phyloP scores from a whole-genome alignment of 2,329 filamentous ascomycete species.

The Paramyrothecium sp. region DNA sequence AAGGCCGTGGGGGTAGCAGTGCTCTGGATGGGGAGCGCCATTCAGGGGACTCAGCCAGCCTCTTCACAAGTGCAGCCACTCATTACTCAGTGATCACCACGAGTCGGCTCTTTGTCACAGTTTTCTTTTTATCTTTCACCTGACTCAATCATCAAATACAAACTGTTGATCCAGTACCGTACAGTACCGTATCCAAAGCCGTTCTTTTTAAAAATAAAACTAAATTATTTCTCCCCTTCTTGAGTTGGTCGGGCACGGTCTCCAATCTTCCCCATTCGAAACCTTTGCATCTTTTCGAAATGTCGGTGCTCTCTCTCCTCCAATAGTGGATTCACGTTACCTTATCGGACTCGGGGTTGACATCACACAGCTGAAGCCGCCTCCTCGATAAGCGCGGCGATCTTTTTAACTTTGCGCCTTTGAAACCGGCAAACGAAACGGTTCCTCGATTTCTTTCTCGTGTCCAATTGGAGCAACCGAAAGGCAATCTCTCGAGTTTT shows the following conservation, averaged over 20 bases:
- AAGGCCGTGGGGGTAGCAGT: slow-evolving; percentile 1
- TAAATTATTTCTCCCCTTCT: no score
- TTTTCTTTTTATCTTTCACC: background rate
- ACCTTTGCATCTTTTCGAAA: no score
- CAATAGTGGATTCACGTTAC: no score
- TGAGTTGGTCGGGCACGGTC: no score
- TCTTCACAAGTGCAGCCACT: background rate
- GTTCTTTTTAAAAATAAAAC: no score
- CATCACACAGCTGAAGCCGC: background rate
- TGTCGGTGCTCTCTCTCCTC: no score
- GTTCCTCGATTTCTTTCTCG: background rate
- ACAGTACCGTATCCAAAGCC: no score
- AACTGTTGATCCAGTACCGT: no score
- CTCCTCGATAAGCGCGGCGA: background rate
- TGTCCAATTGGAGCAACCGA: background rate
- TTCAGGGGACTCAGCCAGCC: background rate
- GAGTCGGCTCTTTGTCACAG: background rate
- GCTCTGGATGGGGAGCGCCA: background rate
- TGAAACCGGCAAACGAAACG: background rate
- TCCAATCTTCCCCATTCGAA: no score
- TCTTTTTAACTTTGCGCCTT: background rate
- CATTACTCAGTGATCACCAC: no score
- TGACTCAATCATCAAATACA: background rate
- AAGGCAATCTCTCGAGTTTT: background rate
- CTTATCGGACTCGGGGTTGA: no score